A percentile compares a stretch with the other conserved stretches of the same genome.
phyloP scores from a whole-genome alignment of 768 basidiomycete genomes.

The Amanita exitialis region DNA sequence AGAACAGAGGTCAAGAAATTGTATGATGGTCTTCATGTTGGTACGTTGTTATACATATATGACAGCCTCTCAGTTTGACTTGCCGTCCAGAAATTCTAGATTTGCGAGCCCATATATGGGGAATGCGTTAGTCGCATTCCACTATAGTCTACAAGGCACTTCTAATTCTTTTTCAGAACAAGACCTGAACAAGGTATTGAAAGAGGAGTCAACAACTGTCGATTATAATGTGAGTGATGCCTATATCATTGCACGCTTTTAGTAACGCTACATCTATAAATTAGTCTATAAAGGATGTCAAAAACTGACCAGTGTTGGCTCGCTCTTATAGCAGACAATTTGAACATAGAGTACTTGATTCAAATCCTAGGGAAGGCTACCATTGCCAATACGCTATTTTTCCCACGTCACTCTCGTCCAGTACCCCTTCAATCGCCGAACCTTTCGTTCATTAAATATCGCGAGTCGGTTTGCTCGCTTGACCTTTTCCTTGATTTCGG shows the following conservation, averaged over 20 bases:
- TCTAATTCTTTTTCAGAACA: slow-evolving; percentile 43
- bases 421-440: no score
- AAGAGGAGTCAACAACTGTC: slow-evolving; percentile 57
- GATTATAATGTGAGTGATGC: slow-evolving; percentile 9
- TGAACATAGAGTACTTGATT: no score
- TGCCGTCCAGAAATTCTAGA: slow-evolving; percentile 61
- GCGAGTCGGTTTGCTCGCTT: neutral
- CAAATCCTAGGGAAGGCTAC: no score
- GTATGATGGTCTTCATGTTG: slow-evolving; percentile 75
- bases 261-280: neutral
- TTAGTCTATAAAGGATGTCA: neutral
- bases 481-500: neutral
- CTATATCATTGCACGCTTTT: neutral
- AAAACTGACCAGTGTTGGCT: no score
- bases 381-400: no score
- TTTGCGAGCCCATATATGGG: slow-evolving; percentile 75
- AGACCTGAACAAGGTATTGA: slow-evolving; percentile 65
- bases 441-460: neutral
- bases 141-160: neutral
- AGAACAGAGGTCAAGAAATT: slow-evolving; percentile 81
- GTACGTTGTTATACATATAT: slow-evolving; percentile 25
- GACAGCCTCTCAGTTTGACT: neutral
- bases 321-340: no score
- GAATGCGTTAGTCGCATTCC: slow-evolving; percentile 56
- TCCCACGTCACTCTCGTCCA: no score